Conservation (phyloP, 257 asterid species). For the Misopates orontium region DNA sequence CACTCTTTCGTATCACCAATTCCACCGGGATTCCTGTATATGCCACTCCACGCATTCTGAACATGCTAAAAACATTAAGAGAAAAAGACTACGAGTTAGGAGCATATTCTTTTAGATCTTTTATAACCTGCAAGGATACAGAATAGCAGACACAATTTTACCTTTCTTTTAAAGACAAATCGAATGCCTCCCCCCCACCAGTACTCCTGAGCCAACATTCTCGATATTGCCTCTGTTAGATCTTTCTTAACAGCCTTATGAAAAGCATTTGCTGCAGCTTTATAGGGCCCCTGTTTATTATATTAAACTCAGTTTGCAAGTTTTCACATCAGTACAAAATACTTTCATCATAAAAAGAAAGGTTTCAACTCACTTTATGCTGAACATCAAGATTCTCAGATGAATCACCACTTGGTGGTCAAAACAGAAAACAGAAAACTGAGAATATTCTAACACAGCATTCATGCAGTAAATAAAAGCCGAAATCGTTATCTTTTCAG, state of each 20-base stretch:
- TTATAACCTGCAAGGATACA: slow-evolving; percentile 10
- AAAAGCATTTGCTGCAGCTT: slow-evolving; percentile 97
- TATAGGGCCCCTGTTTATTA: slow-evolving; percentile 87
- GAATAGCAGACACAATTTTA: slow-evolving; percentile 27
- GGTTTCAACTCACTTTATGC: no score
- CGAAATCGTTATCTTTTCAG: background rate
- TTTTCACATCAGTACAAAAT: background rate
- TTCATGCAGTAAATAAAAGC: no score
- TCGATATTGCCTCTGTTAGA: slow-evolving; percentile 98
- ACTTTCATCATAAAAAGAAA: no score
- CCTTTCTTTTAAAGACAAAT: slow-evolving; percentile 90
- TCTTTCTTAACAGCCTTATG: no score
- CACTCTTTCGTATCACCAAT: slow-evolving; percentile 90
- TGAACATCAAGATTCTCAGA: no score
- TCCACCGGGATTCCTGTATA: slow-evolving; percentile 92
- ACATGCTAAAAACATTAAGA: slow-evolving; percentile 80
- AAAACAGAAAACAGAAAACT: no score
- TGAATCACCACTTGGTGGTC: no score
- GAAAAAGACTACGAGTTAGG: slow-evolving; percentile 1
- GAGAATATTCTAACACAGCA: no score
- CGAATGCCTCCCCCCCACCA: slow-evolving; percentile 97
- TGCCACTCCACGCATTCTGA: slow-evolving; percentile 94
- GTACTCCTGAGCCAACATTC: slow-evolving; percentile 96
- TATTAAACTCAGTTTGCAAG: background rate
- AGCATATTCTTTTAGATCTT: background rate